phyloP scores from a whole-genome alignment of 345 rosid genomes.

The Psidium guajava region DNA sequence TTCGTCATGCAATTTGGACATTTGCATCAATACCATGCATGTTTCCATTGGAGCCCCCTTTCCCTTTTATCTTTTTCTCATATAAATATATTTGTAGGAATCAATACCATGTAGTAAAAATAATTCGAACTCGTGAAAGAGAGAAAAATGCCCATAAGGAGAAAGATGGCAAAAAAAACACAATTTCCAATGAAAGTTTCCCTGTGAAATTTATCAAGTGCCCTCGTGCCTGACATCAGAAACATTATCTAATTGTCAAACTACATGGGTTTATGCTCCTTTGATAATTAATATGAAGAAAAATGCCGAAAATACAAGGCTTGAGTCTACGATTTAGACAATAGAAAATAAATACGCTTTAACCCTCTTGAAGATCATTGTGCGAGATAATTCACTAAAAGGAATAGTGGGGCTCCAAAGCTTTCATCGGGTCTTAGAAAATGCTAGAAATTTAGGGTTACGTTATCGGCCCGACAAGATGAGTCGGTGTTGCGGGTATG shows the following conservation, averaged over 20 bases:
- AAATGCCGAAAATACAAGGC: background rate
- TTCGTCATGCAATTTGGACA: background rate
- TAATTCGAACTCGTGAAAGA: background rate
- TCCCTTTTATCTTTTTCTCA: background rate
- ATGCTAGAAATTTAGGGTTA: background rate
- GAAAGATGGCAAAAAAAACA: background rate
- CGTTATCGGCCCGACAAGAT: background rate
- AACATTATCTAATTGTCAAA: background rate
- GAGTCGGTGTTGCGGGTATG: background rate
- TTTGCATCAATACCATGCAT: background rate
- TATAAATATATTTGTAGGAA: background rate
- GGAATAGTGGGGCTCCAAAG: background rate
- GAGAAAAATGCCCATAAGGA: background rate
- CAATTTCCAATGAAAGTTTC: background rate
- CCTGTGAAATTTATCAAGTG: background rate
- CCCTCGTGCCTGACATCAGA: fast-evolving
- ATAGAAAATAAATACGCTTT: background rate
- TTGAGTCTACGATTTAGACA: background rate
- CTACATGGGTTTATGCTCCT: background rate
- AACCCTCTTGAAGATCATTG: background rate
- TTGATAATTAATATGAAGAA: background rate
- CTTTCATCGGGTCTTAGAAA: background rate
- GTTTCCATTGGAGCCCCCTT: background rate
- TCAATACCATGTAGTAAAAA: background rate
- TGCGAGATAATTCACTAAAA: background rate